Percentiles rank a stretch among this genome's conserved stretches.
Conservation (phyloP, 1,284 basidiomycete species). For the Heterobasidion irregulare region DNA sequence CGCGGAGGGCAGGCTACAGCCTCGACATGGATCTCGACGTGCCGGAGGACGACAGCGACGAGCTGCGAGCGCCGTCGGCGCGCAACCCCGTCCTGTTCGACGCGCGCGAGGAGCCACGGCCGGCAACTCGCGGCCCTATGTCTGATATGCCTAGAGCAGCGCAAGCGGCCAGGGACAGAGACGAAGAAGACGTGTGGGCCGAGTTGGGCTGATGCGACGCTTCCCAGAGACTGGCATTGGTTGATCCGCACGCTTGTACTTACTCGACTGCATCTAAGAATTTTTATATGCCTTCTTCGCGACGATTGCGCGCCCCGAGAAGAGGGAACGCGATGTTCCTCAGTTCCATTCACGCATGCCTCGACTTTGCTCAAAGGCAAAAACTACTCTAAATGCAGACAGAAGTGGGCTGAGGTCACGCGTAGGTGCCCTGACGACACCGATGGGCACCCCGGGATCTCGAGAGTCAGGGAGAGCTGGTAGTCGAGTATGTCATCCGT, state of each 20-base stretch:
- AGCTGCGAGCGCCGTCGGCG: conserved; percentile 47
- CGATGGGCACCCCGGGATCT: too few relatives aligned
- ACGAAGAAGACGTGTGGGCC: conserved; percentile 67
- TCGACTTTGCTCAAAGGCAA: too few relatives aligned
- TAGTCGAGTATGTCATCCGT: too few relatives aligned
- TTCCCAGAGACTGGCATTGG: neutral
- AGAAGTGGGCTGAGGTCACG: too few relatives aligned
- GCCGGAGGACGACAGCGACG: conserved; percentile 55
- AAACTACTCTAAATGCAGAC: too few relatives aligned
- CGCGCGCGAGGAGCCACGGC: conserved; percentile 30
- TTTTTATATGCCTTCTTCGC: neutral
- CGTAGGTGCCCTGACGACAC: too few relatives aligned
- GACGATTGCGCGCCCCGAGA: too few relatives aligned
- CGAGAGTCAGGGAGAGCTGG: too few relatives aligned
- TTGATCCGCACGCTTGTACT: neutral
- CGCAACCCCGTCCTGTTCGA: conserved; percentile 45
- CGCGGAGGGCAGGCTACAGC: conserved; percentile 59
- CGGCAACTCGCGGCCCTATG: conserved; percentile 23
- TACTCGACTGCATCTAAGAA: neutral
- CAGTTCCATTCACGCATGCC: too few relatives aligned
- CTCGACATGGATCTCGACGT: conserved; percentile 69
- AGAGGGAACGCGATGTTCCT: too few relatives aligned
- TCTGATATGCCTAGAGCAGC: conserved; percentile 50
- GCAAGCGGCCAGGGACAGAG: conserved; percentile 45
- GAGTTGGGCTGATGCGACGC: conserved; percentile 42